Conservation (phyloP, 2,329 filamentous ascomycete species). For the Trichoderma citrinoviride region DNA sequence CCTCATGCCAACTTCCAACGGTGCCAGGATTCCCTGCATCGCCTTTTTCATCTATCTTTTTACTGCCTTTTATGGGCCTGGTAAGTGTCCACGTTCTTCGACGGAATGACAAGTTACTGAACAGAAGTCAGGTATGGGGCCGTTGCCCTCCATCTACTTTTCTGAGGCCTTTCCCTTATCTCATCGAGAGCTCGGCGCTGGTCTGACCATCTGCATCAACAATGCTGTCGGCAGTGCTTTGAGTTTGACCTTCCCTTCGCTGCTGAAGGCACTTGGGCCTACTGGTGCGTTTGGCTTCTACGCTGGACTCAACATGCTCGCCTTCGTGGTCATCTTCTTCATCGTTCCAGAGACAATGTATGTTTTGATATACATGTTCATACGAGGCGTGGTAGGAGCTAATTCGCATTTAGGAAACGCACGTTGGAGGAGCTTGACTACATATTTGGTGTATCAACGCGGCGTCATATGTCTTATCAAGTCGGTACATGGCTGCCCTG, state of each 20-base stretch:
- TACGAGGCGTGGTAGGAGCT: rapidly evolving
- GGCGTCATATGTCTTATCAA: conserved; percentile 36
- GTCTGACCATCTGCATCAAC: conserved; percentile 35
- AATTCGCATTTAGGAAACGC: conserved; percentile 28
- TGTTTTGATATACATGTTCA: not conserved
- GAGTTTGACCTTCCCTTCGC: conserved; percentile 46
- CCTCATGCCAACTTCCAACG: conserved; percentile 40
- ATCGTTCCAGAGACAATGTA: conserved; percentile 55
- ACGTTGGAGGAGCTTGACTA: conserved; percentile 43
- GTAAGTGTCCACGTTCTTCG: conserved; percentile 24
- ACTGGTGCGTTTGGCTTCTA: conserved; percentile 59
- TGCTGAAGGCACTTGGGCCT: conserved; percentile 39
- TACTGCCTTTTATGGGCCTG: conserved; percentile 43
- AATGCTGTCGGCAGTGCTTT: conserved; percentile 31
- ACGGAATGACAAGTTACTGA: not conserved
- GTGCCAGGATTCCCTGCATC: conserved; percentile 45
- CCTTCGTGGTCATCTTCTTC: conserved; percentile 62
- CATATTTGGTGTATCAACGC: conserved; percentile 38
- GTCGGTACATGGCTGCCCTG: conserved; percentile 35
- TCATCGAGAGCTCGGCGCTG: conserved; percentile 44
- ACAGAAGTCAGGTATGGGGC: conserved; percentile 30
- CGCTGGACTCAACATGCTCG: conserved; percentile 56
- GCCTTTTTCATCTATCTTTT: conserved; percentile 53
- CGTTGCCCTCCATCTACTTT: conserved; percentile 43
- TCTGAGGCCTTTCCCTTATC: conserved; percentile 53